Conservation (phyloP, 148 eudicot species). For the Nepenthes mirabilis region DNA sequence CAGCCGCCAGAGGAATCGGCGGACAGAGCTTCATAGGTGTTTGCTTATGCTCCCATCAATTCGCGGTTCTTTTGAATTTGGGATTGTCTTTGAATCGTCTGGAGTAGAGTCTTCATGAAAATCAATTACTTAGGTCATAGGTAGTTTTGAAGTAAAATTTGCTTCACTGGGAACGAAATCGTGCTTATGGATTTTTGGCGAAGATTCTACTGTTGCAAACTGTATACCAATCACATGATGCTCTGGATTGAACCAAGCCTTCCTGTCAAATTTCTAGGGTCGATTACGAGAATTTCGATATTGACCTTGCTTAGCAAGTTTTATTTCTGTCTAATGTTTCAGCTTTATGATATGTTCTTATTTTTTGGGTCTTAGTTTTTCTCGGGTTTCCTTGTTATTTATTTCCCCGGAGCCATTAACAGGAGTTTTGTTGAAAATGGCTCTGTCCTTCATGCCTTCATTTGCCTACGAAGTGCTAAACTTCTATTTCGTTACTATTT, state of each 20-base stretch:
- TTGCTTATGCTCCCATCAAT: constrained; percentile 1
- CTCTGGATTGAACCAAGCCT: not conserved
- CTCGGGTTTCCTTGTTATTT: too few species aligned
- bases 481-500: too few species aligned
- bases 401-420: too few species aligned
- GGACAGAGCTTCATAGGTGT: constrained; percentile 53
- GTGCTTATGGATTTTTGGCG: not conserved
- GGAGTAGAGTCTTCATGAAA: not conserved
- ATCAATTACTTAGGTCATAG: too few species aligned
- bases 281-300: not conserved
- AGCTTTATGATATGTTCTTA: not conserved
- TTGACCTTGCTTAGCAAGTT: not conserved
- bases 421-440: too few species aligned
- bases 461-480: too few species aligned
- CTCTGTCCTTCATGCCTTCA: too few species aligned
- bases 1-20: constrained; percentile 13
- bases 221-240: not conserved
- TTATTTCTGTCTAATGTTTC: not conserved
- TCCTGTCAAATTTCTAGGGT: not conserved
- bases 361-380: too few species aligned
- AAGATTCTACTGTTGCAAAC: not conserved
- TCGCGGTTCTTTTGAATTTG: not conserved
- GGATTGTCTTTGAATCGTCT: not conserved
- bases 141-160: too few species aligned
- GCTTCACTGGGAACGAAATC: too few species aligned